Base-by-base conservation (phyloP, 2,329 filamentous ascomycete genomes). In the Pseudogymnoascus sp. region DNA sequence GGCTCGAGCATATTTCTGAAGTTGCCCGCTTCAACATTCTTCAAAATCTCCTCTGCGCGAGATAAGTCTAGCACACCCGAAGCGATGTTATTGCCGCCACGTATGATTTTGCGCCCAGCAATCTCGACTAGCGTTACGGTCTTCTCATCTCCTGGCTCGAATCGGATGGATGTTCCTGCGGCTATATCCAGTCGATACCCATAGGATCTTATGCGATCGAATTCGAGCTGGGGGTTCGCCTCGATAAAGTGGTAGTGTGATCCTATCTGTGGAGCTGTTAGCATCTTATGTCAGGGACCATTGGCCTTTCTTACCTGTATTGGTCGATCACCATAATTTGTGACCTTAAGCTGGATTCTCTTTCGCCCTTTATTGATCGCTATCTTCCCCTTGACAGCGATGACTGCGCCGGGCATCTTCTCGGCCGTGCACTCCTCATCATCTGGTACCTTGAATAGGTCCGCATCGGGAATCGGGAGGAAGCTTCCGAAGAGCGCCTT, bases 191-290 rank as follows among this genome's bases (percentile, higher is more conserved):
- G 82, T 10, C 92, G 84, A 76, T 85, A 96, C 5, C 93, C 93
- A 71, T 95, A 95, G 0, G 92, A 85, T 68, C 85, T 85, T 60
- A 85, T 78, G 26, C 93, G 90, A 76, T 97, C 93, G 74, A 97
- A 97, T 66, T 90, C 85, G 61, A 97, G 82, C 74, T 90, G 85
- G 0, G 92, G 90, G 75, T 97, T 97, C n/a, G 87, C 89, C 78
- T 97, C 93, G 72, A 96, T 86, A 74, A 97, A 96, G 76, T 97
- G 93, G 75, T 96, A 97, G 76, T 97, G 93, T 33, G 91, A 96
- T 33, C 93, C 93, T 65, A 90, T 82, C 83, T 86, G 69, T 21
- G 4, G n/a, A 21, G 19, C n/a, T 1, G 19, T 65, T 56, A 68
- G 63, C 37, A 42, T 7, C 16, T 6, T 8, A 14, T 16, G 11